Percentiles rank a stretch among this genome's conserved stretches.
Conservation (phyloP, 257 asterid genomes). For the Rubia yunnanensis region DNA sequence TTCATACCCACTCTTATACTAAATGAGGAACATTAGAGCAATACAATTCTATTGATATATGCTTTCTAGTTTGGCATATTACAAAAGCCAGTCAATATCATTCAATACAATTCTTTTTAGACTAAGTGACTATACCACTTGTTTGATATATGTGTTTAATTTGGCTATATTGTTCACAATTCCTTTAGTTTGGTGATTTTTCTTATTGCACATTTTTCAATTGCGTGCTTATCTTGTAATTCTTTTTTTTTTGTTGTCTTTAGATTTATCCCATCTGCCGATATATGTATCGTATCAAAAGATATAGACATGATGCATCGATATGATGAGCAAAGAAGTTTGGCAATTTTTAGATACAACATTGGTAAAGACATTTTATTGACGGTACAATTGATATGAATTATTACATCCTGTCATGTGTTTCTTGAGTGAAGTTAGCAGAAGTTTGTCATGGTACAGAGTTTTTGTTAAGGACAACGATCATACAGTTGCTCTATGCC, state of each 20-base stretch:
- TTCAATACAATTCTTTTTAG: neutral
- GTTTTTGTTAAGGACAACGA: conserved; percentile 62
- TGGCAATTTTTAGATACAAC: too few relatives aligned
- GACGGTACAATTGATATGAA: too few relatives aligned
- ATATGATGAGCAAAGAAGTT: too few relatives aligned
- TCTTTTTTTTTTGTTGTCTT: conserved; percentile 5
- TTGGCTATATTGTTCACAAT: neutral
- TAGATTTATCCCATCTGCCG: conserved; percentile 83
- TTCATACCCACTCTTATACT: too few relatives aligned
- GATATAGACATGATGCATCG: too few relatives aligned
- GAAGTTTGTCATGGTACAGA: conserved; percentile 78
- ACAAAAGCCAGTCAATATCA: neutral
- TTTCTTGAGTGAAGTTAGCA: conserved; percentile 52
- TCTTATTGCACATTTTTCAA: neutral
- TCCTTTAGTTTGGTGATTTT: neutral
- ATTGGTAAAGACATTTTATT: too few relatives aligned
- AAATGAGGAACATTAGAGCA: too few relatives aligned
- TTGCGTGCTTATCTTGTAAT: conserved; percentile 7
- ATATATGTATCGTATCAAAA: conserved; percentile 78
- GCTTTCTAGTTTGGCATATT: neutral
- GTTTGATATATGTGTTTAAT: neutral
- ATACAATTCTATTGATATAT: too few relatives aligned
- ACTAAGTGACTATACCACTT: neutral
- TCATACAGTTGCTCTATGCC: conserved; percentile 75
- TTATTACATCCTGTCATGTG: too few relatives aligned